Base-by-base conservation (phyloP, 1,139 yeast species). In the Petasospora rhodanensis region DNA sequence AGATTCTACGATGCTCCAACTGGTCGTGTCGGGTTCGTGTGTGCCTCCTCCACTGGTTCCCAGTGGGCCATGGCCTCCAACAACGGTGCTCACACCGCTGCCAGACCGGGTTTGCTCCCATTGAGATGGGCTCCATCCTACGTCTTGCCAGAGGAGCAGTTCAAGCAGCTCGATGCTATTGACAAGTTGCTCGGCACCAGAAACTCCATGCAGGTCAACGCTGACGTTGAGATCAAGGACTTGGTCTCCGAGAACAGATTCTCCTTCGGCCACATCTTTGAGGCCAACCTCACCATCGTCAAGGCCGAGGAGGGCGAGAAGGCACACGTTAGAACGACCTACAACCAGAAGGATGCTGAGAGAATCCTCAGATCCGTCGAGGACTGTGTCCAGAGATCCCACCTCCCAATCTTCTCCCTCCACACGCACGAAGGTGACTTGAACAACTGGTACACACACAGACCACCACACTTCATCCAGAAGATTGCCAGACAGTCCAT, bases 351-450 rank as follows among this genome's bases (percentile, higher is more conserved):
- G 7, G 54, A 50, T 36, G 47, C 45, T 11, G 36, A 35, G 5
- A 45, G 42, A 18, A 30, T 50, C 11, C 24, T 47, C n/a, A 45
- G 29, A 22, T 47, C 52, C 34, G 34, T 50, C 4, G 46, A 39
- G 24, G 54, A 50, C 38, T 28, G 43, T 11, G 43, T 43, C 6
- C 40, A 37, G 28, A 40, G 54, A 38, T 50, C 54, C 3, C 47
- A 50, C 29, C 40, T 46, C 30, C 48, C 48, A 29, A 40, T 50
- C 32, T 46, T 49, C 15, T 35, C 51, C 4, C 28, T 49, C 8
- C 54, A 50, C 31, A 50, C 54, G 10, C 54, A 50, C 26, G 54
- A 50, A 29, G 54, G 54, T 29, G 42, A 41, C 26, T 43, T 37
- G 36, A 49, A 49, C 39, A 50, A 50, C 36, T 50, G 54, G 54